These are phyloP conservation scores for Sporisorium scitamineum DNA, from an alignment of 1,284 basidiomycete genomes.

Conservation along the genomic window DNA sequence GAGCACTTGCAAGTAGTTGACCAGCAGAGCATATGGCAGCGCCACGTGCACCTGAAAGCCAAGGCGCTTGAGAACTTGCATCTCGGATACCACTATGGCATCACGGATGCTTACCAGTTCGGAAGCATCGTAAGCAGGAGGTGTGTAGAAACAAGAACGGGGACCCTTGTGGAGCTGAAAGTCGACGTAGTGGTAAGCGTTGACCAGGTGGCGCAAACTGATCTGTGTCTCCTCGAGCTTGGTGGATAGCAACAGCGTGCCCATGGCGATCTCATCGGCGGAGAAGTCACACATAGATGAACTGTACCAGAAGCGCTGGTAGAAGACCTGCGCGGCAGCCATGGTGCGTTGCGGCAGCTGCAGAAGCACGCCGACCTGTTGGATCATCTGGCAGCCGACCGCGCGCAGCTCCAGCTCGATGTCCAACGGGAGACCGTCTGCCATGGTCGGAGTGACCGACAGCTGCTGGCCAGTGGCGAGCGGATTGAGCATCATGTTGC, in stretches of 20 bases:
- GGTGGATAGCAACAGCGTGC: constrained; percentile 90
- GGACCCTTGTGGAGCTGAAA: constrained; percentile 3
- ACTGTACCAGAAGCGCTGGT: constrained; percentile 97
- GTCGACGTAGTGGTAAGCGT: constrained; percentile 85
- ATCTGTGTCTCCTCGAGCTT: constrained; percentile 95
- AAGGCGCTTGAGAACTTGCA: constrained; percentile 89
- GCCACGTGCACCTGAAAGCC: constrained; percentile 75
- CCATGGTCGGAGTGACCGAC: constrained; percentile 80
- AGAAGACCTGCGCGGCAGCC: constrained; percentile 93
- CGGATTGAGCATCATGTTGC: constrained; percentile 76
- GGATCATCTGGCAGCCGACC: constrained; percentile 84
- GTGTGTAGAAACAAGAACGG: constrained; percentile 72
- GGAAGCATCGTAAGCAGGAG: constrained; percentile 12
- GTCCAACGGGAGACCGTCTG: constrained; percentile 82
- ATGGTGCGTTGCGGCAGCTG: constrained; percentile 96
- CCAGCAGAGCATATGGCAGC: constrained; percentile 90
- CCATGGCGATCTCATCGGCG: constrained; percentile 89
- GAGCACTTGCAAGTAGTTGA: constrained; percentile 93
- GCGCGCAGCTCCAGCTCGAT: constrained; percentile 87
- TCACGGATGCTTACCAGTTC: constrained; percentile 71
- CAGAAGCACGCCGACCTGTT: constrained; percentile 90
- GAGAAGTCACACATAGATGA: constrained; percentile 93
- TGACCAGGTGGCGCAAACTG: constrained; percentile 91
- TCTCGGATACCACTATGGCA: constrained; percentile 90
- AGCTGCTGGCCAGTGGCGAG: constrained; percentile 85